Evolutionary conservation across 1,284 basidiomycete genomes (phyloP), one percentile per base, ranked within the genome.

Genomic region (Leccinum pachyderme): DNA sequence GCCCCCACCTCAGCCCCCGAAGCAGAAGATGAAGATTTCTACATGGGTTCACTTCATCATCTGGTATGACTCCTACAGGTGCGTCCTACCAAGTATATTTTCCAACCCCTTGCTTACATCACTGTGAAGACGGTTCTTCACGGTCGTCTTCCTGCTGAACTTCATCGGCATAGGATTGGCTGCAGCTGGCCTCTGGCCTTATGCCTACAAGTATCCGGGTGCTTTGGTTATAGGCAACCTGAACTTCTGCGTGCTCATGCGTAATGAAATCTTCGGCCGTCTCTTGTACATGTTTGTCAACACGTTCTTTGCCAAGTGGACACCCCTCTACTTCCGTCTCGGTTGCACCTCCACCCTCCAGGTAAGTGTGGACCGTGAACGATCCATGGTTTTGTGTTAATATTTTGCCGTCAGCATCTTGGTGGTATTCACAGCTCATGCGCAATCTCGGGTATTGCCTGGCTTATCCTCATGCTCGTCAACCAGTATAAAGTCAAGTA

Each of bases 341-440:
- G 82, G 78, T 18, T 86, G 84, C 69, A 89, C 87, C 3, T 87
- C 86, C 18, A 79, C 82, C 7, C 77, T 89, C 32, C 85, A 87
- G 75, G 83, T 83, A 60, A 46, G 58, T 45, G 49, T 18, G 28
- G n/a, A 37, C 49, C 24, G 11, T 29, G 5, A 28, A 46, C n/a
- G 24, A 18, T 7, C 45, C 35, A 4, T 39, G 29, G 47, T 24
- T 46, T 32, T 41, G 27, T 25, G 46, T 46, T 56, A 57, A 66
- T 22, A 51, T 53, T 22, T 60, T 44, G 48, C 60, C 49, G 59
- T 18, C 65, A 88, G 79, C 87, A 89, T 71, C 78, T 89, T 35
- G 88, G 87, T 37, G 88, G 87, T 27, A 87, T 90, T 58, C 87
- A 90, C 63, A 82, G 82, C 49, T 87, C 87, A 12, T 90, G 87